Conservation (phyloP, 2,329 filamentous ascomycete species). For the Teratosphaeria destructans region DNA sequence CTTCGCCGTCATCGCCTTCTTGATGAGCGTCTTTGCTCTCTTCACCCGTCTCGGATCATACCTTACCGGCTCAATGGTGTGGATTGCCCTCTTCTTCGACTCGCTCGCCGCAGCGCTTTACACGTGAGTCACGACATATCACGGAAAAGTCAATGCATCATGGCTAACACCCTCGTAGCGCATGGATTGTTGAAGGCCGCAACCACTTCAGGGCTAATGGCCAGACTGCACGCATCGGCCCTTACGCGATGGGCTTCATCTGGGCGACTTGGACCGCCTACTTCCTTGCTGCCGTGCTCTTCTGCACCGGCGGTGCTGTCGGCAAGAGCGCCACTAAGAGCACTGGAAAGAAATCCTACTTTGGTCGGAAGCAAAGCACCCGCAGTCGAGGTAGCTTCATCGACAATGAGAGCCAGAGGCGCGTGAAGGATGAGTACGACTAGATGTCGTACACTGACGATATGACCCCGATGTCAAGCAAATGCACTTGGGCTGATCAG, state of each 20-base stretch:
- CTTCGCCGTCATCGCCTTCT: constrained; percentile 60
- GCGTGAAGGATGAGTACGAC: constrained; percentile 62
- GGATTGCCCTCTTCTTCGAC: constrained; percentile 58
- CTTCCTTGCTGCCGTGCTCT: constrained; percentile 55
- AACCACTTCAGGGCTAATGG: constrained; percentile 50
- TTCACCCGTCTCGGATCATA: constrained; percentile 61
- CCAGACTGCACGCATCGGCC: constrained; percentile 51
- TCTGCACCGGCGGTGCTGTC: constrained; percentile 51
- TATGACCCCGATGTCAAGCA: background rate
- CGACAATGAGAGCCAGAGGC: constrained; percentile 45
- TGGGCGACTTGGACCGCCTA: constrained; percentile 62
- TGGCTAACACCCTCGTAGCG: constrained; percentile 32
- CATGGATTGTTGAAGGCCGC: constrained; percentile 60
- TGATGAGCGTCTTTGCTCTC: constrained; percentile 58
- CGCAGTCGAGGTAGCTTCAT: constrained; percentile 42
- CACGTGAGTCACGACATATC: constrained; percentile 50
- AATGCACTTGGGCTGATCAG: background rate
- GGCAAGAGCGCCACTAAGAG: constrained; percentile 32
- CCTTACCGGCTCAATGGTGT: constrained; percentile 49
- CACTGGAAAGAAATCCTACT: constrained; percentile 30
- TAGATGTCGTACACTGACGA: constrained; percentile 23
- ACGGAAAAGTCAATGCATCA: background rate
- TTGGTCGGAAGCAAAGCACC: constrained; percentile 41
- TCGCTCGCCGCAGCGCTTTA: constrained; percentile 58
- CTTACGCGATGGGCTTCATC: constrained; percentile 63